phyloP scores from a whole-genome alignment of 768 basidiomycete species.

The Leccinum arenicola region DNA sequence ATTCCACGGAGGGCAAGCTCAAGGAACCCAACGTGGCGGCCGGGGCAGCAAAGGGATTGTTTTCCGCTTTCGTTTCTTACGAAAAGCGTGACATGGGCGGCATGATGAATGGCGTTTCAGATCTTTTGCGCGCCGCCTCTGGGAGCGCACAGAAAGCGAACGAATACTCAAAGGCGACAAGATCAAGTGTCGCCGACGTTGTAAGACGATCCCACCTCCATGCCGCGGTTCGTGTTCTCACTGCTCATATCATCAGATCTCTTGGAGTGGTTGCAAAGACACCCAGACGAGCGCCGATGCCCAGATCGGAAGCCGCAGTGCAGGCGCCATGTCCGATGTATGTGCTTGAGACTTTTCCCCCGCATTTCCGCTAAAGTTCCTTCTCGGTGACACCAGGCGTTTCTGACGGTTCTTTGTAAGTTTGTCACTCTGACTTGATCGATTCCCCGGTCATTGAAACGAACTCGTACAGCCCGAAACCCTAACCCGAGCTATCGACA shows the following conservation, averaged over 20 bases:
- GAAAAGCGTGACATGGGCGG: constrained; percentile 78
- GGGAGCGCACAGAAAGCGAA: constrained; percentile 64
- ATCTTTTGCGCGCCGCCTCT: constrained; percentile 72
- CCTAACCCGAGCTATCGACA: constrained; percentile 51
- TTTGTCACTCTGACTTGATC: background rate
- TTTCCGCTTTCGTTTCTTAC: constrained; percentile 78
- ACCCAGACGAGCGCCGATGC: constrained; percentile 82
- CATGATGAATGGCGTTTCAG: constrained; percentile 68
- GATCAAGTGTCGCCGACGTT: constrained; percentile 81
- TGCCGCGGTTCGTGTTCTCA: background rate
- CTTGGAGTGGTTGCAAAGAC: constrained; percentile 83
- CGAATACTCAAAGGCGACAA: constrained; percentile 55
- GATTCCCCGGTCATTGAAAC: background rate
- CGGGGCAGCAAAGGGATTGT: constrained; percentile 83
- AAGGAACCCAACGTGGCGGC: constrained; percentile 90
- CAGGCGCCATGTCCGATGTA: constrained; percentile 81
- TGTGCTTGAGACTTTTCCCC: constrained; percentile 22
- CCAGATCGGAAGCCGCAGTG: constrained; percentile 58
- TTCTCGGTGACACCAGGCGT: constrained; percentile 39
- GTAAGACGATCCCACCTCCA: constrained; percentile 41
- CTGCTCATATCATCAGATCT: constrained; percentile 47
- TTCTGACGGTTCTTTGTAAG: constrained; percentile 55
- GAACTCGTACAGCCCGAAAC: constrained; percentile 35
- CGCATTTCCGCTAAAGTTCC: background rate
- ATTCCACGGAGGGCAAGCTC: constrained; percentile 92